A percentile compares a stretch with the other conserved stretches of the same genome.
These are phyloP conservation scores for Myrica gale DNA, from an alignment of 306 rosid species.

Conservation along the genomic window DNA sequence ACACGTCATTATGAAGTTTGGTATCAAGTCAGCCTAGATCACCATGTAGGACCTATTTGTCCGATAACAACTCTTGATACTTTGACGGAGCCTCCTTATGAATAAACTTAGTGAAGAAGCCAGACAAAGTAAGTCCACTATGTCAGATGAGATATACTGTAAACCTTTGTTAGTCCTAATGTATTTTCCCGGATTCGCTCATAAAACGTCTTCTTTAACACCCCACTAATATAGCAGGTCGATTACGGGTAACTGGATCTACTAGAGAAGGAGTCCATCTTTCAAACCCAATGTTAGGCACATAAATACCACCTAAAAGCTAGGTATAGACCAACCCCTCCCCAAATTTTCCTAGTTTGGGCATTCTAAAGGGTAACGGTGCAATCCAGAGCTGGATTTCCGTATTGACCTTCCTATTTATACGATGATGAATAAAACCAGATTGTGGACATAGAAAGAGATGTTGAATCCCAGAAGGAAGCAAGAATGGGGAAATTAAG, in stretches of 20 bases:
- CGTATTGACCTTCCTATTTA: neutral
- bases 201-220: neutral
- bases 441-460: neutral
- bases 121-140: neutral
- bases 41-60: neutral
- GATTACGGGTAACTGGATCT: no score
- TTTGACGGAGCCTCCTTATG: neutral
- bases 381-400: neutral
- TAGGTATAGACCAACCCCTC: neutral
- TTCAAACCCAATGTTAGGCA: neutral
- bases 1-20: neutral
- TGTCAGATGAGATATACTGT: neutral
- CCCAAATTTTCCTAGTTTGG: neutral
- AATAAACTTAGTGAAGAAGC: conserved; percentile 1
- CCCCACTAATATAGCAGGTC: no score
- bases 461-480: neutral
- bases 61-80: neutral
- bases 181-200: neutral
- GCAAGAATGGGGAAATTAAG: neutral
- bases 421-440: neutral
- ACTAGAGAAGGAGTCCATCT: neutral
- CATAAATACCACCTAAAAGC: neutral
- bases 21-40: conserved; percentile 6
- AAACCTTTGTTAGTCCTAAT: neutral
- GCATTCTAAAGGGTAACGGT: neutral